Base-by-base conservation (phyloP, 2,329 filamentous ascomycete genomes). In the Myriosclerotinia curreyana region DNA sequence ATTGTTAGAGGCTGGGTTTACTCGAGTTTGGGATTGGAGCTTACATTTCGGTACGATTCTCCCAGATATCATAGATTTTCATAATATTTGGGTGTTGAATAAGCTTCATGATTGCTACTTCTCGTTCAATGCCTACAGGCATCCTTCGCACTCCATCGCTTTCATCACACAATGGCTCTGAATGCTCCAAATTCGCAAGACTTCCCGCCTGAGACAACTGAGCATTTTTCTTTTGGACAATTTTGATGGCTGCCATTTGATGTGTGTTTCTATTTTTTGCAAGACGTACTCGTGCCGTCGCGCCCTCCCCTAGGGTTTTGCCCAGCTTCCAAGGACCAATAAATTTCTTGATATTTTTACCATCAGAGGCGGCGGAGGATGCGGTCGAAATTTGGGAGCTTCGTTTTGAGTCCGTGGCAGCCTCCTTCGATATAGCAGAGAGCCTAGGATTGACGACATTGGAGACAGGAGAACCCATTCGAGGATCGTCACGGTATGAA, bases 71-170 rank as follows among this genome's bases (percentile, higher is more conserved):
- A 74, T 94, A 95, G 12, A 99, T 79, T 70, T 90, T 91, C 76
- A 97, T 93, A 71, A 98, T 94, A 75, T 98, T 95, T 7, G 89
- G 91, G 77, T 99, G 95, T 72, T 96, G 89, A 66, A 98, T 91
- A 65, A 98, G 83, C 78, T 97, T 98, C 84, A 99, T 92, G 71
- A 99, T 96, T 40, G 94, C 92, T 49, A 99, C 93, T 75, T 99
- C 95, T 62, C 95, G 85, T 77, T 98, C 94, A 66, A 99, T 90
- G 1, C 92, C 90, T 72, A 94, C 86, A 1, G 94, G 94, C 74
- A 96, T 92, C 62, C 85, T 83, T 69, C 87, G 84, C 65, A 88
- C 82, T 49, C 87, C 86, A 59, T 84, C 80, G 44, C 82, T 79
- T 66, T 81, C 81, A 34, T 81, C 84, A 62, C 80, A 78, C 61